Evolutionary conservation across 1,284 basidiomycete genomes (phyloP).

Genomic region (Thelephora terrestris): DNA sequence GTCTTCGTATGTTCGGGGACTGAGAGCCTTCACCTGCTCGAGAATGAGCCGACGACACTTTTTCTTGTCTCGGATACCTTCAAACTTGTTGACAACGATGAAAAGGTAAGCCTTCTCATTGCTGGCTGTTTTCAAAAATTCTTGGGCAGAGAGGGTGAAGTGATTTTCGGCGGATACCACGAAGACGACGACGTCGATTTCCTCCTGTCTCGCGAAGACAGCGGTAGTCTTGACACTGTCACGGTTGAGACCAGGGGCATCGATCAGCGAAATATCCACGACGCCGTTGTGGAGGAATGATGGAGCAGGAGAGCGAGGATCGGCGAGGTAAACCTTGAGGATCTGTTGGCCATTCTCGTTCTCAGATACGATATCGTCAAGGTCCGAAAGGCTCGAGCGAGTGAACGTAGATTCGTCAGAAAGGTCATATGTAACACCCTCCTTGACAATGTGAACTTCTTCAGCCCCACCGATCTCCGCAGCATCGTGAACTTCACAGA

Average conservation of each 20-base stretch:
- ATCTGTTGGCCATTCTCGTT: conserved; percentile 65
- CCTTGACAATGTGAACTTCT: conserved; percentile 74
- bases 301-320: conserved; percentile 61
- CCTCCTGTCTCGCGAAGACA: conserved; percentile 92
- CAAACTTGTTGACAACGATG: conserved; percentile 98
- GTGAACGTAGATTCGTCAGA: conserved; percentile 72
- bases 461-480: conserved; percentile 73
- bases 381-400: conserved; percentile 54
- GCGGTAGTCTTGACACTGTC: conserved; percentile 96
- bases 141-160: conserved; percentile 93
- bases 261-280: conserved; percentile 97
- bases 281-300: conserved; percentile 94
- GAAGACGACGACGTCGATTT: conserved; percentile 98
- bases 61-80: conserved; percentile 92
- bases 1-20: conserved; percentile 87
- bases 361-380: conserved; percentile 77
- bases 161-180: conserved; percentile 98
- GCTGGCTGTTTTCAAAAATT: conserved; percentile 90
- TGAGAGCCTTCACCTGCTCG: conserved; percentile 91
- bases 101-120: conserved; percentile 98
- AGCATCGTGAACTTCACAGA: conserved; percentile 95
- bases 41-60: conserved; percentile 86
- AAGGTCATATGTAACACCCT: conserved; percentile 62
- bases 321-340: conserved; percentile 79
- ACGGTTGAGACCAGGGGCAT: conserved; percentile 95